A percentile compares a stretch with the other conserved stretches of the same genome.
phyloP scores from a whole-genome alignment of 2,329 filamentous ascomycete genomes.

The Penicillium brasilianum region DNA sequence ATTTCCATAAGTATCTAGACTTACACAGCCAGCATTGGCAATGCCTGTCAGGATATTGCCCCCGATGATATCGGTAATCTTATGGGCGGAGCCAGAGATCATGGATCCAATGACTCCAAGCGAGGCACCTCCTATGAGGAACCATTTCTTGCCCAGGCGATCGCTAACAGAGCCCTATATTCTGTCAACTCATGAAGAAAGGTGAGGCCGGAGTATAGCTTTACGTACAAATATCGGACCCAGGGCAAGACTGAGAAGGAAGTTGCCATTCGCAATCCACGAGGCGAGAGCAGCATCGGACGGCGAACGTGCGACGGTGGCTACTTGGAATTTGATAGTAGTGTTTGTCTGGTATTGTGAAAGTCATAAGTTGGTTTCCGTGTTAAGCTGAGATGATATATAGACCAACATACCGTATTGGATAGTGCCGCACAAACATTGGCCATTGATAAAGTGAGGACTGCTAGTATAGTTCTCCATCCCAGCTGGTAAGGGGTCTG shows the following conservation, averaged over 20 bases:
- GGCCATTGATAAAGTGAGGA: not conserved
- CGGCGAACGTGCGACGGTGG: not conserved
- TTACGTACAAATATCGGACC: not conserved
- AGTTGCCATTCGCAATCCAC: not conserved
- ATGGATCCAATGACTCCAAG: not conserved
- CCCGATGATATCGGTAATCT: not conserved
- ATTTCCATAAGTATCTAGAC: not conserved
- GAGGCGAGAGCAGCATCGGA: not conserved
- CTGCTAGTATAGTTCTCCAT: not conserved
- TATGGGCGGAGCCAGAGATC: not conserved
- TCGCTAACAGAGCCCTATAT: not conserved
- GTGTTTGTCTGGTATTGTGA: not conserved
- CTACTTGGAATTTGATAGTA: conserved; percentile 1
- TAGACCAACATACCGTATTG: not conserved
- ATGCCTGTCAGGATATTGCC: not conserved
- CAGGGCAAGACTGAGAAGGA: not conserved
- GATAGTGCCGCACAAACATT: not conserved
- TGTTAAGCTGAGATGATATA: not conserved
- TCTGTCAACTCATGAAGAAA: not conserved
- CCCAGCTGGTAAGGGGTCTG: conserved; percentile 1
- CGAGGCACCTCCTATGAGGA: not conserved
- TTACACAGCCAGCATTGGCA: not conserved
- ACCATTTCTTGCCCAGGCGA: not conserved
- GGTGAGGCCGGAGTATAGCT: not conserved
- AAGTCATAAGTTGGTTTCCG: not conserved